Percentiles rank a stretch among this genome's conserved stretches.
phyloP scores from a whole-genome alignment of 352 stramenopile genomes.

The Pythium brachiatum region DNA sequence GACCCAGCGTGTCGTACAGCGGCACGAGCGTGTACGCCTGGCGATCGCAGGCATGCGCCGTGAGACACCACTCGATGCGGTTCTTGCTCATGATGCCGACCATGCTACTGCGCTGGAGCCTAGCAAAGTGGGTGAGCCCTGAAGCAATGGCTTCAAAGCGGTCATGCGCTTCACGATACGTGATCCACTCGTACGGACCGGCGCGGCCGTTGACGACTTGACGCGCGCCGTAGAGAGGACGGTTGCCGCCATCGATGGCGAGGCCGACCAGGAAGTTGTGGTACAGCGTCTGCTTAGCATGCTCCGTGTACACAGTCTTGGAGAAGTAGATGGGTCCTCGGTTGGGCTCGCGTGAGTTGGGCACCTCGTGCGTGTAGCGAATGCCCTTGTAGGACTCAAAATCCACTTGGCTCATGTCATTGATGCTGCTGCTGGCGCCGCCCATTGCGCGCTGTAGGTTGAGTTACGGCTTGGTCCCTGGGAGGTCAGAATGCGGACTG shows the following conservation, averaged over 20 bases:
- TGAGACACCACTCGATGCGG: slow-evolving; percentile 63
- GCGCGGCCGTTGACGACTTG: slow-evolving; percentile 33
- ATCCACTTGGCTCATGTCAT: slow-evolving; percentile 53
- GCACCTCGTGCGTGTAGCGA: slow-evolving; percentile 40
- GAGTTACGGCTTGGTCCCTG: no score
- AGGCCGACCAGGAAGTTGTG: slow-evolving; percentile 40
- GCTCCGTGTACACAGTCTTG: slow-evolving; percentile 26
- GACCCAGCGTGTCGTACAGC: no score
- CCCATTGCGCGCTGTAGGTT: slow-evolving; percentile 33
- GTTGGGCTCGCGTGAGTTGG: slow-evolving; percentile 33
- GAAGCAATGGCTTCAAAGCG: slow-evolving; percentile 40
- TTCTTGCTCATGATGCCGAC: slow-evolving; percentile 73
- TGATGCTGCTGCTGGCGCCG: slow-evolving; percentile 30
- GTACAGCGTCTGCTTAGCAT: slow-evolving; percentile 44
- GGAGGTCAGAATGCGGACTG: no score
- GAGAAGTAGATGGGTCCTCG: slow-evolving; percentile 44
- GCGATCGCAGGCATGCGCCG: slow-evolving; percentile 52
- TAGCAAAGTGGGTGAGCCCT: slow-evolving; percentile 30
- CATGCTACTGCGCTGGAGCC: slow-evolving; percentile 41
- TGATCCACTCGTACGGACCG: slow-evolving; percentile 55
- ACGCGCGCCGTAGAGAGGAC: slow-evolving; percentile 41
- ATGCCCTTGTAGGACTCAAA: slow-evolving; percentile 48
- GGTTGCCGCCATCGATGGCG: slow-evolving; percentile 27
- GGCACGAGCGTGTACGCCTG: slow-evolving; percentile 61
- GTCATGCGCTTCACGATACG: slow-evolving; percentile 42